Evolutionary conservation across 257 asterid species (phyloP).

Genomic region (Nicotiana obtusifolia): DNA sequence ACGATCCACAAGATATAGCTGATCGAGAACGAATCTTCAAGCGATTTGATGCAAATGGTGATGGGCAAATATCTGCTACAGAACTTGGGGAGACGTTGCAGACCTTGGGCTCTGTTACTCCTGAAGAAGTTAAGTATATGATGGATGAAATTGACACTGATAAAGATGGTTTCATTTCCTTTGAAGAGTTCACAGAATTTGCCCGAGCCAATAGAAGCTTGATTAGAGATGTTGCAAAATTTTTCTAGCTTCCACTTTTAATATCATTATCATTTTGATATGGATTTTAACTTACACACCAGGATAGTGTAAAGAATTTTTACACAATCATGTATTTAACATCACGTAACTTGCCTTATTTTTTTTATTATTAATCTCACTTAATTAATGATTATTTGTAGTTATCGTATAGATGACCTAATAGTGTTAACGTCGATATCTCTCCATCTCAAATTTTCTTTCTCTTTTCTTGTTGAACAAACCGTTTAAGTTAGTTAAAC

Average conservation of each 20-base stretch:
- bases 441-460: neutral
- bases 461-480: neutral
- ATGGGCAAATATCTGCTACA: constrained; percentile 66
- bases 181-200: constrained; percentile 55
- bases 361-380: neutral
- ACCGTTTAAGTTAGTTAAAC: neutral
- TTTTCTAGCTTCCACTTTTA: constrained; percentile 32
- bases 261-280: neutral
- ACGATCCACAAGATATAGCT: constrained; percentile 52
- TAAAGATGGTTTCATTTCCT: constrained; percentile 74
- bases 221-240: constrained; percentile 72
- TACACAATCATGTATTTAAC: neutral
- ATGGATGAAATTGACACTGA: constrained; percentile 81
- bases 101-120: constrained; percentile 56
- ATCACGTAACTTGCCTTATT: neutral
- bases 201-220: constrained; percentile 67
- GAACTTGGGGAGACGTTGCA: constrained; percentile 79
- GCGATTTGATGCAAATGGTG: constrained; percentile 75
- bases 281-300: neutral
- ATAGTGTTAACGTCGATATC: neutral
- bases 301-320: neutral
- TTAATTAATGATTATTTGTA: neutral
- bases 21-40: constrained; percentile 75
- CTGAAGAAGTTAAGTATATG: constrained; percentile 65
- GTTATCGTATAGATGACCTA: too few relatives aligned